Evolutionary conservation across 176 grass and related monocot genomes (phyloP), one percentile per base, ranked within the genome.

Genomic region (Cocos nucifera): DNA sequence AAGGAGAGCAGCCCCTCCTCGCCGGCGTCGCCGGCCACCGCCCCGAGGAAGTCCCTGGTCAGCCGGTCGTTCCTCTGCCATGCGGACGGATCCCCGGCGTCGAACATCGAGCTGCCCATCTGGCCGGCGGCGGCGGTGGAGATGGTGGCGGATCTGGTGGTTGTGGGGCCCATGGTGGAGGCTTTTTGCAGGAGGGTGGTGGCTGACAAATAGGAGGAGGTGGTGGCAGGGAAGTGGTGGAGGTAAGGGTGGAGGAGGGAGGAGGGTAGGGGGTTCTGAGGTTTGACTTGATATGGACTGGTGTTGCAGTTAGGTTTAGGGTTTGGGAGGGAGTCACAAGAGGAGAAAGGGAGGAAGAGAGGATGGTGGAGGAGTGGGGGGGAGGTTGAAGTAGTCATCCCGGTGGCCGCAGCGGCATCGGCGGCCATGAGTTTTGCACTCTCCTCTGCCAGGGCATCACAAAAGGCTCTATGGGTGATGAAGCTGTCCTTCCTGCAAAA

Each of bases 401-500:
- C 57, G 27, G 51, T 2, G 14, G 17, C 12, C 19, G 55, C 51
- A 17, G 63, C 55, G 75, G 27, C 54, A 51, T 68, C 69, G 6
- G 61, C 70, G 6, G 81, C 75, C 22, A 88, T 66, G 50, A 97
- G 69, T 72, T 80, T 82, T 22, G 93, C 93, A 29, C 87, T 97
- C 77, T 97, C 93, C 80, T 97, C 87, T 39, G 93, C 93, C 82
- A 97, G 75, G 69, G 93, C 93, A 74, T 97, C 93, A 59, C 93
- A 97, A 49, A 97, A 97, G 54, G 93, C 87, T 76, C 87, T 87
- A 77, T 97, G 93, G 58, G 93, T 97, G 50, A 97, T 69, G 53
- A 97, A 73, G 67, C 84, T 88, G 50, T 97, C 93, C 74, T 97
- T 97, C 84, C 93, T 97, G 81, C 76, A 44, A 44, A 44, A 44